Evolutionary conservation across 2,329 filamentous ascomycete genomes (phyloP), one percentile per base, ranked within the genome.

Genomic region (Tolypocladium paradoxum): DNA sequence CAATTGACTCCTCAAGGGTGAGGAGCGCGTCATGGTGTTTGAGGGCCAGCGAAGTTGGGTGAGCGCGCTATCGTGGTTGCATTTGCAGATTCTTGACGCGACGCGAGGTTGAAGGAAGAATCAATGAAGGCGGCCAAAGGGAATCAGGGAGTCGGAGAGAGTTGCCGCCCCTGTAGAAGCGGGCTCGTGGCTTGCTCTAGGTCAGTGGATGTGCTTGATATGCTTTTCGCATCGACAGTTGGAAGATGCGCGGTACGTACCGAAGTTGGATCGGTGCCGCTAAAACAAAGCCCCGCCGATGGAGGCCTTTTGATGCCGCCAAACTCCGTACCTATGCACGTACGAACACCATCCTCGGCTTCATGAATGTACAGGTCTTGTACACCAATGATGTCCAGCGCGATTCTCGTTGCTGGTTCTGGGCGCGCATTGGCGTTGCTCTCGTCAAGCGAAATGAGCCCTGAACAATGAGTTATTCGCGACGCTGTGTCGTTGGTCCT

Each of bases 1-100:
- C 56, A 70, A 64, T 55, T 69, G 69, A 52, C 66, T 67, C 54
- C 68, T 68, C 50, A 65, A 58, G 38, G 75, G 70, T 50, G 74
- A 73, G 46, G 74, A 72, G 56, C 67, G 69, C 58, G 73, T 66
- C 75, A 77, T 77, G 62, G 57, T 58, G 55, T 20, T 16, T 47
- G 6, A 36, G 22, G 43, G 40, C 33, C 37, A 34, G 52, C 48
- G 49, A 49, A 31, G 16, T 9, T 34, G 33, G 33, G 48, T 33
- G 20, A 34, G 27, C 16, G 31, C 51, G 55, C 53, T 64, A 62
- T 64, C 53, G 55, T 31, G 38, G 38, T 49, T 49, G 55, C 62
- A 65, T 52, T 51, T 48, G 52, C 51, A 16, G 50, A 6, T 8
- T 29, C 16, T n/a, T 36, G 34, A n/a, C 14, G 22, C 34, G 12